These are phyloP conservation scores for Lactuca saligna DNA, from an alignment of 129 eudicot genomes.

Conservation along the genomic window DNA sequence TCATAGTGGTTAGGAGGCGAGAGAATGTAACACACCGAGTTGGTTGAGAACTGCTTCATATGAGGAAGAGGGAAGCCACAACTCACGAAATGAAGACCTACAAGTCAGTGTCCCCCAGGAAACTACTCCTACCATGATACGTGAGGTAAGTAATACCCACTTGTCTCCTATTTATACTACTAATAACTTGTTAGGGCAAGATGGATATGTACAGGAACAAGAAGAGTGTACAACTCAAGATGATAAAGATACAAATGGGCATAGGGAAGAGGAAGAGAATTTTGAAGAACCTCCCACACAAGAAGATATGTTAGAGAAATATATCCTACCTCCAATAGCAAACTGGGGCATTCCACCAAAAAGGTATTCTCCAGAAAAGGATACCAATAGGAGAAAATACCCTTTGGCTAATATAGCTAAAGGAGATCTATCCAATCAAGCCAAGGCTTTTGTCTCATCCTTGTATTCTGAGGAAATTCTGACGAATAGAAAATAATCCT, in stretches of 20 bases:
- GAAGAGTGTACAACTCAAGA: too few species aligned
- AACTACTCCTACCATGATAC: neutral
- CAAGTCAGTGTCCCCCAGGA: constrained; percentile 1
- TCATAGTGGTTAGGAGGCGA: too few species aligned
- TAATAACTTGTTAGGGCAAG: too few species aligned
- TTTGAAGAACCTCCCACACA: neutral
- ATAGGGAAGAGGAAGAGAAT: neutral
- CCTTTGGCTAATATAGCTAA: neutral
- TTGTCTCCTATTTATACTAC: neutral
- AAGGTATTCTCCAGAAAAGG: neutral
- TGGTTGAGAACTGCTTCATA: neutral
- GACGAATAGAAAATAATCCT: neutral
- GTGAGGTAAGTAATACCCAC: constrained; percentile 2
- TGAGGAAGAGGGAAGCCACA: neutral
- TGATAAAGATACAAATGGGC: too few species aligned
- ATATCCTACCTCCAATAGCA: neutral
- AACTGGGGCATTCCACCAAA: neutral
- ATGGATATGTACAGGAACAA: too few species aligned
- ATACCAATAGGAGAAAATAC: neutral
- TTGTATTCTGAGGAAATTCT: neutral
- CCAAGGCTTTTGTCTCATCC: neutral
- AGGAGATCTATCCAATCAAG: neutral
- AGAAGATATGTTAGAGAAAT: neutral
- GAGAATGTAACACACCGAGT: neutral
- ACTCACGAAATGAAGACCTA: neutral